Conservation (phyloP, 352 stramenopile genomes). For the Globisporangium cederbergense region DNA sequence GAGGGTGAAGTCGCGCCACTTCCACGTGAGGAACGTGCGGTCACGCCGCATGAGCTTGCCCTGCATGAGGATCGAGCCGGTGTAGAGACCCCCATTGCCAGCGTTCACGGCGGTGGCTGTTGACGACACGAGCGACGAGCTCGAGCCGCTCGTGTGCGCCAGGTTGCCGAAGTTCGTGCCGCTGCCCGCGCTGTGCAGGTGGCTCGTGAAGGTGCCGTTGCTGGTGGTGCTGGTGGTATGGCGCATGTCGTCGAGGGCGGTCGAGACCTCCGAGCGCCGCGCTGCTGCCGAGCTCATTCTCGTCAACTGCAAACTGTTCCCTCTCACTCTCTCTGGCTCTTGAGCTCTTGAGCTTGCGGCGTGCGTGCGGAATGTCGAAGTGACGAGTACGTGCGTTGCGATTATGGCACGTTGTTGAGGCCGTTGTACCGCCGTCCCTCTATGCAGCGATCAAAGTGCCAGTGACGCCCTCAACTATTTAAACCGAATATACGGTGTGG, state of each 20-base stretch:
- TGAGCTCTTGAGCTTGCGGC: neutral
- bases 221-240: no score
- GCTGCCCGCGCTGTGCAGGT: neutral
- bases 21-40: constrained; percentile 79
- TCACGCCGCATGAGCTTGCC: constrained; percentile 76
- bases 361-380: neutral
- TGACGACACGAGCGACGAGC: constrained; percentile 5
- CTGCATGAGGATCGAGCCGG: constrained; percentile 43
- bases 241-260: constrained; percentile 16
- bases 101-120: neutral
- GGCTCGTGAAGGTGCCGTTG: constrained; percentile 7
- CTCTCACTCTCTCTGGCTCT: neutral
- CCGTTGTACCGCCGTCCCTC: no score
- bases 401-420: no score
- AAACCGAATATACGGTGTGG: no score
- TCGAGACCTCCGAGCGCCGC: constrained; percentile 17
- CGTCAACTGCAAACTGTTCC: no score
- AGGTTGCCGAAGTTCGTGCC: neutral
- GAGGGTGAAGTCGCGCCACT: constrained; percentile 78
- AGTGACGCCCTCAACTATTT: no score
- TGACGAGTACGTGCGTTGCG: no score
- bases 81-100: constrained; percentile 11
- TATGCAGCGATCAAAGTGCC: no score
- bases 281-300: constrained; percentile 2
- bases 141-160: neutral